phyloP scores from a whole-genome alignment of 305 asterid genomes.

The Ajuga reptans region DNA sequence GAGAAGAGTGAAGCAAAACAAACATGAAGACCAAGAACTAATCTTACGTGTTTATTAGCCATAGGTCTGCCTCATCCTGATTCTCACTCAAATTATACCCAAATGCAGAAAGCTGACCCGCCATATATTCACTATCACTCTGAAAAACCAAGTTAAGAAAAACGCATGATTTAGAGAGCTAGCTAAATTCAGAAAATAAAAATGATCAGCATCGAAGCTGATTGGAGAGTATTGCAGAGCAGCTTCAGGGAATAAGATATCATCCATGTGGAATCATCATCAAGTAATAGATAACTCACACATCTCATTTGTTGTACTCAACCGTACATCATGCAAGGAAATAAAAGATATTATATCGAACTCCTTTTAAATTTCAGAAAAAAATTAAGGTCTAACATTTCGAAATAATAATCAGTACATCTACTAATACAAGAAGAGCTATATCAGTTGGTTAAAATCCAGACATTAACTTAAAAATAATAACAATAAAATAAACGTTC shows the following conservation, averaged over 20 bases:
- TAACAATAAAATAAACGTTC: neutral
- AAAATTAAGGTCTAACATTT: neutral
- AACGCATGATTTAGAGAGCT: conserved; percentile 7
- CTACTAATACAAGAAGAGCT: neutral
- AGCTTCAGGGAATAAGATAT: neutral
- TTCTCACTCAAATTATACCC: conserved; percentile 71
- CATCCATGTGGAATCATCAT: neutral
- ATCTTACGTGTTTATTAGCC: conserved; percentile 89
- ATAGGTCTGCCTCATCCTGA: conserved; percentile 83
- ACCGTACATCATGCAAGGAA: neutral
- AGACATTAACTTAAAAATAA: neutral
- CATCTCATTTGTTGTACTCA: neutral
- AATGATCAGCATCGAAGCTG: neutral
- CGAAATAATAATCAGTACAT: conserved; percentile 3
- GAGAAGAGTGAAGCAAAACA: neutral
- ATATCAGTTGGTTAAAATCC: neutral
- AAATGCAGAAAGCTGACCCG: conserved; percentile 91
- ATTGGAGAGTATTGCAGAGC: neutral
- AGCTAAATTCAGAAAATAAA: neutral
- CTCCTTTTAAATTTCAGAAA: neutral
- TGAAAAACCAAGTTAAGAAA: conserved; percentile 22
- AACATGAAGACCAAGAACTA: conserved; percentile 9
- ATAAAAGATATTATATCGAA: neutral
- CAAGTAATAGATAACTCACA: neutral
- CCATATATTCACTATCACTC: conserved; percentile 97